Conservation (phyloP, 257 asterid species). For the Vinca minor region DNA sequence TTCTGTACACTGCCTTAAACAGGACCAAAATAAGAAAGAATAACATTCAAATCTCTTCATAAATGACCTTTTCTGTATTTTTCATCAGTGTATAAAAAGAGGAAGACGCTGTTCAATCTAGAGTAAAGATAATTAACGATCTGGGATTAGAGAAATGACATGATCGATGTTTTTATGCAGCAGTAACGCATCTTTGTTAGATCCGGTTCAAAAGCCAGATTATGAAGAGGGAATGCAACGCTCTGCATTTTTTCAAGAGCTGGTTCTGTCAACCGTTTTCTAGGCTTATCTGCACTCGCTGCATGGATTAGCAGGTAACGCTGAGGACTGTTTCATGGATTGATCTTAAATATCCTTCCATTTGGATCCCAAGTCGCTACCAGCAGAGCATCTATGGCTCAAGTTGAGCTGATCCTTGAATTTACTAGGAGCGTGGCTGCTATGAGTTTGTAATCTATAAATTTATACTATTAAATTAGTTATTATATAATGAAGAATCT, state of each 20-base stretch:
- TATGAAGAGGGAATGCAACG: conserved; percentile 34
- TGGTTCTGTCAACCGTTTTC: conserved; percentile 35
- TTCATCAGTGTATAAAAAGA: not conserved
- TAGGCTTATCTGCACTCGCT: conserved; percentile 1
- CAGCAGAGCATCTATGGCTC: not conserved
- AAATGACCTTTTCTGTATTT: not conserved
- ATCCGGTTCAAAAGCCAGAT: conserved; percentile 23
- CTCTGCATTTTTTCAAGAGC: conserved; percentile 44
- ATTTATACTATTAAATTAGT: too few relatives aligned
- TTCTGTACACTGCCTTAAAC: not conserved
- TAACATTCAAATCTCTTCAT: not conserved
- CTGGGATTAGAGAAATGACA: not conserved
- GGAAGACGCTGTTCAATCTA: too few relatives aligned
- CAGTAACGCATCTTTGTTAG: conserved; percentile 17
- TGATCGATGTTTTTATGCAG: conserved; percentile 21
- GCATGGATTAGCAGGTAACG: not conserved
- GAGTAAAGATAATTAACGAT: not conserved
- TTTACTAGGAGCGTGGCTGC: not conserved
- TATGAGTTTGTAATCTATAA: not conserved
- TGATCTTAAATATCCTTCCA: not conserved
- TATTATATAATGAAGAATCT: too few relatives aligned
- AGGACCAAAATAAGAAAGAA: not conserved
- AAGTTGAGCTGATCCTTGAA: too few relatives aligned
- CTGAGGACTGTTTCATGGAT: not conserved
- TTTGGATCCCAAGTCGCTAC: not conserved